Conservation (phyloP, 805 yeast genomes). For the Dipodascus albidus region DNA sequence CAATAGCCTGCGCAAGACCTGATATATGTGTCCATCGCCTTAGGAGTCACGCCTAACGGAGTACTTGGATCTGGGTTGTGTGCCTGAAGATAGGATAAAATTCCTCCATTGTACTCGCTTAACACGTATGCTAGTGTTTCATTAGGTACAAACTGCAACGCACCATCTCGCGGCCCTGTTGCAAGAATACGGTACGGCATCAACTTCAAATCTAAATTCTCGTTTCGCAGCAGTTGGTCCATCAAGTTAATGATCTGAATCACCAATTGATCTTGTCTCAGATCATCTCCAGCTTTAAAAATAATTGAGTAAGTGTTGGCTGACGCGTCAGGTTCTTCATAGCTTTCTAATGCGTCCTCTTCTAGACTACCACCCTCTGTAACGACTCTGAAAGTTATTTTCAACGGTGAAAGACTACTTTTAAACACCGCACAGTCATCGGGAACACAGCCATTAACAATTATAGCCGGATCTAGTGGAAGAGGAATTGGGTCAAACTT, state of each 20-base stretch:
- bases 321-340: background rate
- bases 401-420: conserved; percentile 80
- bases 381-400: conserved; percentile 58
- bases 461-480: conserved; percentile 75
- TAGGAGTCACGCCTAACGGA: conserved; percentile 36
- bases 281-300: conserved; percentile 93
- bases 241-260: conserved; percentile 83
- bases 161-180: conserved; percentile 83
- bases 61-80: conserved; percentile 44
- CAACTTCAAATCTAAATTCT: conserved; percentile 76
- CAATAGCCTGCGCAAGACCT: conserved; percentile 96
- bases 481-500: conserved; percentile 47
- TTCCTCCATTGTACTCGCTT: conserved; percentile 57
- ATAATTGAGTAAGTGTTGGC: conserved; percentile 60
- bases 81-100: conserved; percentile 54
- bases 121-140: conserved; percentile 76
- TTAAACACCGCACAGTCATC: conserved; percentile 81
- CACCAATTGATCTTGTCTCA: conserved; percentile 94
- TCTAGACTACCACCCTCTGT: conserved; percentile 10
- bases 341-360: background rate
- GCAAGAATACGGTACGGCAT: conserved; percentile 88
- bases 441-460: conserved; percentile 64
- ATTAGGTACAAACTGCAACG: conserved; percentile 90
- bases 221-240: conserved; percentile 81
- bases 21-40: conserved; percentile 87